A percentile compares a stretch with the other conserved stretches of the same genome.
These are phyloP conservation scores for Tetrahymena borealis DNA, from an alignment of 73 alveolate genomes.

Conservation along the genomic window DNA sequence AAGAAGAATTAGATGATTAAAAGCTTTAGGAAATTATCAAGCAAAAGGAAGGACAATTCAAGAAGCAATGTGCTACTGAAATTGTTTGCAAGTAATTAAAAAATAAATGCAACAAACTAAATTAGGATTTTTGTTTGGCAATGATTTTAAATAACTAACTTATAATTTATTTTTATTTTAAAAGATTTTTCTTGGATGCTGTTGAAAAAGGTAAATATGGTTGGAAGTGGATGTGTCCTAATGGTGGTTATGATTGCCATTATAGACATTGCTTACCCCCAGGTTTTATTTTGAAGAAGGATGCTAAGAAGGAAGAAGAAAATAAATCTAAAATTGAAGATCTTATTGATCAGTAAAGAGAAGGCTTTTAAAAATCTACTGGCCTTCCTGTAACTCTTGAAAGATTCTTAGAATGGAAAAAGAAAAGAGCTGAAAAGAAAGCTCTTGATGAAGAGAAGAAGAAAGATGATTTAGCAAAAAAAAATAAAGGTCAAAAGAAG, in stretches of 20 bases:
- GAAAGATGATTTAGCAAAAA: conserved; percentile 62
- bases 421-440: conserved; percentile 50
- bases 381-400: conserved; percentile 70
- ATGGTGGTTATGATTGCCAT: conserved; percentile 68
- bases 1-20: conserved; percentile 25
- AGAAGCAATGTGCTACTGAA: not conserved
- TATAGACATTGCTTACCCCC: conserved; percentile 75
- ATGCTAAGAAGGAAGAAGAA: conserved; percentile 45
- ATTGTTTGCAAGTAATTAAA: not conserved
- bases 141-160: conserved; percentile 1
- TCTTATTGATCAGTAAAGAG: conserved; percentile 81
- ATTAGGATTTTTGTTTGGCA: not conserved
- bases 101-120: conserved; percentile 4
- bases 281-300: conserved; percentile 77
- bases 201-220: conserved; percentile 87
- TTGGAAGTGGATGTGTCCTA: conserved; percentile 95
- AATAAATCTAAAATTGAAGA: conserved; percentile 71
- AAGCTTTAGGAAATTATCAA: conserved; percentile 13
- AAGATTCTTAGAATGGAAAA: conserved; percentile 80
- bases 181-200: conserved; percentile 73
- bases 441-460: conserved; percentile 53
- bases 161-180: conserved; percentile 48
- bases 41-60: not conserved
- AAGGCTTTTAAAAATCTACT: conserved; percentile 51
- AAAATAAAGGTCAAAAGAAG: conserved; percentile 45